Percentiles rank a stretch among this genome's conserved stretches.
These are phyloP conservation scores for Solanum okadae DNA, from an alignment of 257 asterid species.

Conservation along the genomic window DNA sequence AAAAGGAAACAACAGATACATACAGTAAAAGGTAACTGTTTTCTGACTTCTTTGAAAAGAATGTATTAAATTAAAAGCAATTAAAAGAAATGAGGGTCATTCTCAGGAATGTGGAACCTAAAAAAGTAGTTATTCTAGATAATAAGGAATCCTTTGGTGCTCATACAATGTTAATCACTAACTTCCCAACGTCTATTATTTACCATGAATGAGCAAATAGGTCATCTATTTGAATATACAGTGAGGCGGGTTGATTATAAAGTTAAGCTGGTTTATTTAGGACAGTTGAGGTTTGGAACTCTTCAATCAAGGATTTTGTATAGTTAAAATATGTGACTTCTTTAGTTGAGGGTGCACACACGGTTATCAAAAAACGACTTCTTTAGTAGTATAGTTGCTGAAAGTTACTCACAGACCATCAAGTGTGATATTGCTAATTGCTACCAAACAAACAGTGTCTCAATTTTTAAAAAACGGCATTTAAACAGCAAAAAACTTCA, in stretches of 20 bases:
- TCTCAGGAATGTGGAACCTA: background rate
- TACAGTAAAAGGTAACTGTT: too few relatives aligned
- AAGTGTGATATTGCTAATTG: background rate
- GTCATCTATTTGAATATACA: background rate
- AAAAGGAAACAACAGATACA: too few relatives aligned
- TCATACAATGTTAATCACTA: background rate
- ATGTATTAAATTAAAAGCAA: background rate
- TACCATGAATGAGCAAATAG: background rate
- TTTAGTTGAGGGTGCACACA: background rate
- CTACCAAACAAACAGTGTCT: background rate
- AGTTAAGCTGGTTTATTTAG: background rate
- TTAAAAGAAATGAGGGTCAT: background rate
- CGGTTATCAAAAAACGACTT: background rate
- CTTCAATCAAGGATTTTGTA: background rate
- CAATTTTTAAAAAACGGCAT: background rate
- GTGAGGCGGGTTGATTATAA: background rate
- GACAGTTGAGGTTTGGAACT: background rate
- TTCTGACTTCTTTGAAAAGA: background rate
- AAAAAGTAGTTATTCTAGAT: background rate
- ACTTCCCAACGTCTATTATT: background rate
- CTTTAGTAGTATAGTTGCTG: background rate
- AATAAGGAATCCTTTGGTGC: background rate
- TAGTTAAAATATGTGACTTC: background rate
- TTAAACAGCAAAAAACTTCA: background rate
- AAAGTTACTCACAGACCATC: background rate